Percentiles rank a stretch among this genome's conserved stretches.
Evolutionary conservation across 2,329 filamentous ascomycete species (phyloP).

Genomic region (Verticillium longisporum): DNA sequence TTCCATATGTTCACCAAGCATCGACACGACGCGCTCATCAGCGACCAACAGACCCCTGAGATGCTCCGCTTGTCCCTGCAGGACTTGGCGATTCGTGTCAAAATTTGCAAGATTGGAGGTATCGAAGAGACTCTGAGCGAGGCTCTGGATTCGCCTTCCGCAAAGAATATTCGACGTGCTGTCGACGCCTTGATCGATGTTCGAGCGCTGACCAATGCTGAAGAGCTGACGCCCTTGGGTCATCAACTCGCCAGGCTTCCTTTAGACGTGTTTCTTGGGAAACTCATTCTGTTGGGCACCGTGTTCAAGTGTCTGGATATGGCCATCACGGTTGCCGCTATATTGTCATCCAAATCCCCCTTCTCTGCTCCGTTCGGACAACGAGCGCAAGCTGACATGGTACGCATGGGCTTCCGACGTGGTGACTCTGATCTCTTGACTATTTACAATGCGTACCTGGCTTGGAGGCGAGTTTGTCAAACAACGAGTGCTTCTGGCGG

Average conservation of each 20-base stretch:
- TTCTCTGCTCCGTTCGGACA: constrained; percentile 84
- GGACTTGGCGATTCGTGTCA: constrained; percentile 90
- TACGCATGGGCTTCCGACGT: constrained; percentile 70
- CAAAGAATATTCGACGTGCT: constrained; percentile 87
- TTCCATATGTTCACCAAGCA: constrained; percentile 94
- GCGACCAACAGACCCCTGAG: constrained; percentile 90
- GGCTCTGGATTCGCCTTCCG: constrained; percentile 82
- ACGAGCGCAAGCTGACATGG: constrained; percentile 72
- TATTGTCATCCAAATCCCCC: constrained; percentile 89
- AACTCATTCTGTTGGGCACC: constrained; percentile 79
- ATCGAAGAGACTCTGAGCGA: constrained; percentile 85
- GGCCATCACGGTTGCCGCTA: constrained; percentile 83
- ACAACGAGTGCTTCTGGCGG: constrained; percentile 47
- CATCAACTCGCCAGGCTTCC: constrained; percentile 82
- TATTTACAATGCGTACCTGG: constrained; percentile 84
- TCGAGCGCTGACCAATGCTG: constrained; percentile 71
- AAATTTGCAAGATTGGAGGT: constrained; percentile 91
- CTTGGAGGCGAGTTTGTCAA: constrained; percentile 80
- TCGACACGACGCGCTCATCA: constrained; percentile 77
- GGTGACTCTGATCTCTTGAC: constrained; percentile 90
- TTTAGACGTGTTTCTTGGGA: constrained; percentile 89
- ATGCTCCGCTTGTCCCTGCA: constrained; percentile 92
- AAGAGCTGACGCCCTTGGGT: constrained; percentile 83
- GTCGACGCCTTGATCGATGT: constrained; percentile 93
- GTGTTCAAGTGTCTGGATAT: constrained; percentile 91